Evolutionary conservation across 2,329 filamentous ascomycete genomes (phyloP).

Genomic region (Bretziella fagacearum): DNA sequence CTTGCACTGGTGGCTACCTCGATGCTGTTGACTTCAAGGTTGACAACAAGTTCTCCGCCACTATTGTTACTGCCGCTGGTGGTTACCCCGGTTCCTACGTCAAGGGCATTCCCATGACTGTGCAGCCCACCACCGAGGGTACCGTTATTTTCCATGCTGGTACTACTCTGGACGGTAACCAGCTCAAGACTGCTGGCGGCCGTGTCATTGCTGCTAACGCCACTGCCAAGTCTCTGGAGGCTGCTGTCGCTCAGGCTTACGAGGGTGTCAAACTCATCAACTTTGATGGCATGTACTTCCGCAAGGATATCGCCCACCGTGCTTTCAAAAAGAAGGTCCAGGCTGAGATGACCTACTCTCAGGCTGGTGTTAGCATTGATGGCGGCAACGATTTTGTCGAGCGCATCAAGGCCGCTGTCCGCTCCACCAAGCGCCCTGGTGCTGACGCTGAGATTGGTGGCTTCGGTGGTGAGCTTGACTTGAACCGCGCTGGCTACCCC

Average conservation of each 20-base stretch:
- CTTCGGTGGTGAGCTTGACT: slow-evolving; percentile 76
- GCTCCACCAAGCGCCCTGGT: slow-evolving; percentile 66
- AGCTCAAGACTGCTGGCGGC: slow-evolving; percentile 65
- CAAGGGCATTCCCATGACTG: slow-evolving; percentile 51
- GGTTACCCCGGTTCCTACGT: slow-evolving; percentile 79
- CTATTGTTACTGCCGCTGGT: slow-evolving; percentile 81
- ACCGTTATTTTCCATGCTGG: slow-evolving; percentile 86
- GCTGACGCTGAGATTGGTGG: slow-evolving; percentile 89
- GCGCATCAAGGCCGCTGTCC: slow-evolving; percentile 80
- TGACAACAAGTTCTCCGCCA: slow-evolving; percentile 58
- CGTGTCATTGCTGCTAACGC: slow-evolving; percentile 89
- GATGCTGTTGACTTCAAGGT: slow-evolving; percentile 52
- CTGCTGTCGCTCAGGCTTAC: slow-evolving; percentile 80
- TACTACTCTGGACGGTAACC: slow-evolving; percentile 45
- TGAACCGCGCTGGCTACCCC: slow-evolving; percentile 42
- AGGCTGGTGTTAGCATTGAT: slow-evolving; percentile 86
- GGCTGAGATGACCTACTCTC: slow-evolving; percentile 62
- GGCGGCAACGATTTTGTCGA: slow-evolving; percentile 85
- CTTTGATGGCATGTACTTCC: slow-evolving; percentile 80
- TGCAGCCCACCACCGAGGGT: slow-evolving; percentile 29
- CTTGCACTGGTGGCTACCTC: slow-evolving; percentile 61
- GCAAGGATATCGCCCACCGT: slow-evolving; percentile 80
- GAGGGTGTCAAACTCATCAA: slow-evolving; percentile 54
- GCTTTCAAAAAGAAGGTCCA: slow-evolving; percentile 35
- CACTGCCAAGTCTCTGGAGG: slow-evolving; percentile 51